Conservation (phyloP, 176 grass and related monocot genomes). For the Triticum urartu region DNA sequence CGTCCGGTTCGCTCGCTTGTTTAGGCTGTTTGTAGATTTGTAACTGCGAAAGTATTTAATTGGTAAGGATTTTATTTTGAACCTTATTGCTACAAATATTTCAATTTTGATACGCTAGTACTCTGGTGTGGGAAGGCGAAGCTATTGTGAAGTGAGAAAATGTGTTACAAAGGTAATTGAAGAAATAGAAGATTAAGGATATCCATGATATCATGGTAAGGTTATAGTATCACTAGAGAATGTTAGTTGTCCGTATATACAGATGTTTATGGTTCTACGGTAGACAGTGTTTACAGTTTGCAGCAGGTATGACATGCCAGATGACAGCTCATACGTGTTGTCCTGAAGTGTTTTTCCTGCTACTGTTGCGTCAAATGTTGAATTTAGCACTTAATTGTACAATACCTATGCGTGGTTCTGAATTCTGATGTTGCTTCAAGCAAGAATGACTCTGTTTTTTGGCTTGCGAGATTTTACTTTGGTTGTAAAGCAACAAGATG, state of each 20-base stretch:
- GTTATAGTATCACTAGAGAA: not conserved
- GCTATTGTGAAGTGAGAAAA: not conserved
- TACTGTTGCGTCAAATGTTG: not conserved
- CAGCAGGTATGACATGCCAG: not conserved
- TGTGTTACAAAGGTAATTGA: not conserved
- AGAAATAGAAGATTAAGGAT: not conserved
- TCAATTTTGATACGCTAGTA: not conserved
- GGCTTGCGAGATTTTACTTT: not conserved
- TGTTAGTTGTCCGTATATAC: not conserved
- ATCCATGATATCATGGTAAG: too few species aligned
- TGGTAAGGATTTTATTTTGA: not conserved
- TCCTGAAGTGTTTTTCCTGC: conserved; percentile 10
- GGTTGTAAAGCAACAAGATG: too few species aligned
- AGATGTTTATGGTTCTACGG: not conserved
- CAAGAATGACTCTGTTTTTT: not conserved
- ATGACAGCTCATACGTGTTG: not conserved
- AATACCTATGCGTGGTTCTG: not conserved
- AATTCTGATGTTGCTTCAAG: conserved; percentile 20
- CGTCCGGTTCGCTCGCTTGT: not conserved
- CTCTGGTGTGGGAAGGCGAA: not conserved
- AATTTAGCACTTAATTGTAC: not conserved
- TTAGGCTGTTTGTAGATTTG: conserved; percentile 10
- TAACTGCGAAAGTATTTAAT: not conserved
- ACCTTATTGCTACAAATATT: not conserved
- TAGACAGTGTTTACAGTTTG: not conserved